Base-by-base conservation (phyloP, 163 green algal genomes). In the Chlorella variabilis region DNA sequence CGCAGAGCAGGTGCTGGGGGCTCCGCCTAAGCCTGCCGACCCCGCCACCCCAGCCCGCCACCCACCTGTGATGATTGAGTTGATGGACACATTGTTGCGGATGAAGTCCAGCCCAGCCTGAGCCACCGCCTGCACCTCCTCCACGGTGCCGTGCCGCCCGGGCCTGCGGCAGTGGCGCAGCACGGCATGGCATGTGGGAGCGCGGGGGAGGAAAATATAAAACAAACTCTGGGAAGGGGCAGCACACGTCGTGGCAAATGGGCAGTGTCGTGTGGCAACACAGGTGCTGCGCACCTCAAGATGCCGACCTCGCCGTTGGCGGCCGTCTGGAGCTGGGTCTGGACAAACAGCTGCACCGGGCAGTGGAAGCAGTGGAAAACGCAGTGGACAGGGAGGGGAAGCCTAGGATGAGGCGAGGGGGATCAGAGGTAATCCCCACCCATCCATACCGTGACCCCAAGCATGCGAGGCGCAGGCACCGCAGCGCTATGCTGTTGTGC, bases 1-100 rank as follows among this genome's bases (percentile, higher is more conserved):
- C n/a, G n/a, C n/a, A n/a, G n/a, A n/a, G n/a, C n/a, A n/a, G n/a
- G n/a, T n/a, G n/a, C n/a, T n/a, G n/a, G n/a, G n/a, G n/a, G n/a
- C n/a, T n/a, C n/a, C n/a, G n/a, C n/a, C n/a, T n/a, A n/a, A n/a
- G n/a, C n/a, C n/a, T n/a, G 59, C 8, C 59, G 17, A 20, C n/a
- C 27, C 27, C 29, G n/a, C 27, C 59, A 21, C 59, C 6, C 59
- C 59, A n/a, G n/a, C 54, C 23, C 18, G 20, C n/a, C 20, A n/a
- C 69, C 15, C 71, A 80, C 73, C 73, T 6, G 93, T 92, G 81
- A 97, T 91, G 42, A 95, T 89, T 49, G 90, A 88, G 51, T 87
- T 83, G 56, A 91, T 85, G 42, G 63, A 84, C 65, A 91, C 81
- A 6, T 84, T 89, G 79, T 62, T 86, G 51, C 77, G 80, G 56